Evolutionary conservation across 305 asterid species (phyloP).

Genomic region (Plantago rigida): DNA sequence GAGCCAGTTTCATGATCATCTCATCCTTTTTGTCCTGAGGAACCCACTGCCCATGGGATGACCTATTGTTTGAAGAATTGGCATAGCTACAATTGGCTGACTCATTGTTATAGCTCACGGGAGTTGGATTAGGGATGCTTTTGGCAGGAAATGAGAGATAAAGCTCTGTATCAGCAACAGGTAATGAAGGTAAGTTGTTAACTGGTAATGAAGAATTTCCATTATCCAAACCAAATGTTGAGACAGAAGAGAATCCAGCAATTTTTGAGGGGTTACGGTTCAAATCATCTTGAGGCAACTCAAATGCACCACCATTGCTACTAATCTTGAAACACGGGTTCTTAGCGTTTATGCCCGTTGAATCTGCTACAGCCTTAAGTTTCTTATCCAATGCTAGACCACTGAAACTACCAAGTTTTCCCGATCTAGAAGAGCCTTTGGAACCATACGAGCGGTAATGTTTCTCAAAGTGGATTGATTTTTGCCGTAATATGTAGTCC

Average conservation of each 20-base stretch:
- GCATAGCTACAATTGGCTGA: slow-evolving; percentile 29
- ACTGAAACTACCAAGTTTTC: slow-evolving; percentile 55
- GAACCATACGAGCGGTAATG: slow-evolving; percentile 59
- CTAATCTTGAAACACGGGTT: slow-evolving; percentile 40
- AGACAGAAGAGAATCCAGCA: slow-evolving; percentile 39
- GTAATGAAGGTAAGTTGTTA: slow-evolving; percentile 31
- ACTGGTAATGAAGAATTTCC: slow-evolving; percentile 29
- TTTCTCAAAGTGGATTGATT: slow-evolving; percentile 67
- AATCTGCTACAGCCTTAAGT: slow-evolving; percentile 59
- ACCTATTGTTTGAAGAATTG: slow-evolving; percentile 35
- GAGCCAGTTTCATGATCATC: slow-evolving; percentile 58
- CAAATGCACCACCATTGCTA: slow-evolving; percentile 35
- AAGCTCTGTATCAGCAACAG: slow-evolving; percentile 59
- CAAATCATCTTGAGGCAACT: slow-evolving; percentile 36
- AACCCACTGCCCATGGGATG: slow-evolving; percentile 37
- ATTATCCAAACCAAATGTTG: slow-evolving; percentile 42
- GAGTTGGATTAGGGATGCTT: slow-evolving; percentile 41
- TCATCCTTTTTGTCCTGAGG: slow-evolving; percentile 68
- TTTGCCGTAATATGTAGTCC: slow-evolving; percentile 67
- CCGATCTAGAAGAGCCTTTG: slow-evolving; percentile 54
- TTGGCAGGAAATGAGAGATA: slow-evolving; percentile 71
- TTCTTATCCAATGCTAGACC: slow-evolving; percentile 77
- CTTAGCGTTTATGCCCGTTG: slow-evolving; percentile 47
- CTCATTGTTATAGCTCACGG: slow-evolving; percentile 41
- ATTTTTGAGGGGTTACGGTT: slow-evolving; percentile 36